These are phyloP conservation scores for Apiospora saccharicola DNA, from an alignment of 2,329 filamentous ascomycete species.

Conservation along the genomic window DNA sequence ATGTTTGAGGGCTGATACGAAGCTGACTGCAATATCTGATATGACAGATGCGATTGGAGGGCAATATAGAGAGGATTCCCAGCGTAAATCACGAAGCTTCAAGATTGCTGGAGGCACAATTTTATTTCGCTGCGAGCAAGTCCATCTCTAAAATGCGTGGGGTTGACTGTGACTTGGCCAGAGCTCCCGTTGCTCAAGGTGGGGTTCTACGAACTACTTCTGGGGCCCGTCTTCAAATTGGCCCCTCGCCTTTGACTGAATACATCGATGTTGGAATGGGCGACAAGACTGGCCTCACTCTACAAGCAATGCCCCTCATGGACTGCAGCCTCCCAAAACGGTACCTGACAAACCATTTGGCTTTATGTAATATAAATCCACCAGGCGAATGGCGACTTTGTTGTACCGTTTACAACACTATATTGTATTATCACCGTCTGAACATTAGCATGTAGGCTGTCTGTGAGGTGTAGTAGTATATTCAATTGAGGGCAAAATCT, in stretches of 20 bases:
- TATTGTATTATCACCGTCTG: neutral
- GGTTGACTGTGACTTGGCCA: slow-evolving; percentile 19
- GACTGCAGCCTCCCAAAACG: neutral
- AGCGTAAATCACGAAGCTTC: neutral
- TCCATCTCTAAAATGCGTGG: neutral
- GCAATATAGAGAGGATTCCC: neutral
- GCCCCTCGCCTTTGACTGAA: neutral
- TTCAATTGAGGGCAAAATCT: neutral
- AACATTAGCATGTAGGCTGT: neutral
- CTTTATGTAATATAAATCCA: neutral
- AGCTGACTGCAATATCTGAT: neutral
- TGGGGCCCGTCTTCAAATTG: neutral
- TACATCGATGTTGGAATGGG: no score
- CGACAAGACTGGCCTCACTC: neutral
- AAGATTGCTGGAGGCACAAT: slow-evolving; percentile 16
- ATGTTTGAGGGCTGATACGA: neutral
- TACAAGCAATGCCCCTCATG: no score
- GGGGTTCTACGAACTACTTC: neutral
- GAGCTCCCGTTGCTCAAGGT: slow-evolving; percentile 5
- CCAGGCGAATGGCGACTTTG: neutral
- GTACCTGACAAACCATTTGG: neutral
- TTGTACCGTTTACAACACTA: neutral
- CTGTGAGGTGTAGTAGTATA: neutral
- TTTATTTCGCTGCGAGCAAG: neutral
- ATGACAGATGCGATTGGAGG: neutral